Conservation (phyloP, 257 asterid genomes). For the Solanum neorickii region DNA sequence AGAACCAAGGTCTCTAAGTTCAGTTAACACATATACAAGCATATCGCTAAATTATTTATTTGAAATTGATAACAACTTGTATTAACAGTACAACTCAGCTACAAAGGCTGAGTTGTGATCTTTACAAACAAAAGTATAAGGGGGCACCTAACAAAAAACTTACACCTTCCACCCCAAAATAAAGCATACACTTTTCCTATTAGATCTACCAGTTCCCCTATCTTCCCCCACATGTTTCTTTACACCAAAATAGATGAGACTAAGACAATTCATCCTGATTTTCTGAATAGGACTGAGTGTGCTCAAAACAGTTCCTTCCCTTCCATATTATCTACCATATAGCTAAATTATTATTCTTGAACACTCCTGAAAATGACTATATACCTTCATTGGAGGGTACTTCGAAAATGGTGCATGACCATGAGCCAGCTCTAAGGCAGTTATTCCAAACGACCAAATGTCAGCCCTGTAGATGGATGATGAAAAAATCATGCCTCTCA, state of each 20-base stretch:
- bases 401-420: constrained; percentile 99
- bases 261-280: neutral
- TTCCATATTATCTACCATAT: neutral
- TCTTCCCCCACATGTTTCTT: neutral
- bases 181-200: neutral
- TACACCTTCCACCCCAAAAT: neutral
- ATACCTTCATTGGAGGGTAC: constrained; percentile 99
- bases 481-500: neutral
- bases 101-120: neutral
- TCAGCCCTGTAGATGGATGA: constrained; percentile 63
- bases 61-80: neutral
- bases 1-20: constrained; percentile 2
- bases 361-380: neutral
- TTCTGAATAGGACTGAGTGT: neutral
- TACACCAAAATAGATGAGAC: neutral
- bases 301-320: neutral
- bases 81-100: neutral
- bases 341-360: neutral
- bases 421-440: constrained; percentile 98
- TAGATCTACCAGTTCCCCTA: neutral
- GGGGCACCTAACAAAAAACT: neutral
- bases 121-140: neutral
- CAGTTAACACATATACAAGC: neutral
- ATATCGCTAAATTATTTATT: neutral
- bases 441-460: constrained; percentile 97